Percentiles rank a stretch among this genome's conserved stretches.
Conservation (phyloP, 2,329 filamentous ascomycete genomes). For the Sarocladium kiliense region DNA sequence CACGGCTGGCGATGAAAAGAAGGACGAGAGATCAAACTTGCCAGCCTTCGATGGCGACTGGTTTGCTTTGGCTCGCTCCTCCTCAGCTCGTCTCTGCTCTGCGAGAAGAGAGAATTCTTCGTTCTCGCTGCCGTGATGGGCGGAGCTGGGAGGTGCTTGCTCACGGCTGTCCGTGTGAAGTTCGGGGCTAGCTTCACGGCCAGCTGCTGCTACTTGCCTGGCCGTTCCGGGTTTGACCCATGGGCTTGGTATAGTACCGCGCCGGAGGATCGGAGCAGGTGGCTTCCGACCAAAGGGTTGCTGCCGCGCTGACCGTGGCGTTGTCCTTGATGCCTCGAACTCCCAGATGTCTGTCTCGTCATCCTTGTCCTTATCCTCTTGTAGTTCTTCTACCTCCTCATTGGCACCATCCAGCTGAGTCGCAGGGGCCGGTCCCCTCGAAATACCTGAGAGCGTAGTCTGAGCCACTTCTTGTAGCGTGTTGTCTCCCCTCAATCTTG, state of each 20-base stretch:
- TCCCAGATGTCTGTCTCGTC: slow-evolving; percentile 54
- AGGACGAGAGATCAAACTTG: slow-evolving; percentile 44
- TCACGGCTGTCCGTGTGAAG: neutral
- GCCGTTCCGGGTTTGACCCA: slow-evolving; percentile 19
- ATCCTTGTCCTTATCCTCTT: slow-evolving; percentile 18
- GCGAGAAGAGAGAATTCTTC: slow-evolving; percentile 43
- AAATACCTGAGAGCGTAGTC: slow-evolving; percentile 6
- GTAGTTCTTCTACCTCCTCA: neutral
- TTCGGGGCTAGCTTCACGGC: slow-evolving; percentile 1
- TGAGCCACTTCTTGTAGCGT: slow-evolving; percentile 23
- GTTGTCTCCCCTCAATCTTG: slow-evolving; percentile 28
- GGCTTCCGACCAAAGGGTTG: slow-evolving; percentile 24
- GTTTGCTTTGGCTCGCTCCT: slow-evolving; percentile 13
- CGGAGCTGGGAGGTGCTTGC: neutral
- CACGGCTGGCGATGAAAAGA: slow-evolving; percentile 52
- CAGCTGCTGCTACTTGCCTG: neutral
- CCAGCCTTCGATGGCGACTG: slow-evolving; percentile 22
- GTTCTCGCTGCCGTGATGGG: slow-evolving; percentile 15
- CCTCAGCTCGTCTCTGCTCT: slow-evolving; percentile 18
- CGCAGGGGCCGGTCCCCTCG: neutral
- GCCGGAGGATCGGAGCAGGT: slow-evolving; percentile 16
- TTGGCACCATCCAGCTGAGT: neutral
- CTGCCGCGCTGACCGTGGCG: slow-evolving; percentile 27
- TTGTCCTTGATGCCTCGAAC: slow-evolving; percentile 45
- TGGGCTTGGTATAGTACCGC: slow-evolving; percentile 29